Percentiles rank a stretch among this genome's conserved stretches.
phyloP scores from a whole-genome alignment of 768 basidiomycete genomes.

The Lactifluus volemus region DNA sequence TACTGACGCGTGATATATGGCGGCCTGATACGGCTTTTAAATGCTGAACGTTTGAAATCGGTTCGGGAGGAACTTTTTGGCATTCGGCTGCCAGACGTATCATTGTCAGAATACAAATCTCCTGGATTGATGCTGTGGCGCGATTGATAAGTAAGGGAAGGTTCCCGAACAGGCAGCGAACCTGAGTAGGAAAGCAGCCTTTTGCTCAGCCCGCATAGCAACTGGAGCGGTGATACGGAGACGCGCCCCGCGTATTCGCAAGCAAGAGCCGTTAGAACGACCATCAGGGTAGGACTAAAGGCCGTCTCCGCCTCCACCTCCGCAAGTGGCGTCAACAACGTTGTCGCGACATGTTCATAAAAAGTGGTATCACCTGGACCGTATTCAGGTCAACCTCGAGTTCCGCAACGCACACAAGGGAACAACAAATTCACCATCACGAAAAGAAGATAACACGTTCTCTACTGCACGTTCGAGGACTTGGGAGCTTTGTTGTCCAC shows the following conservation, averaged over 20 bases:
- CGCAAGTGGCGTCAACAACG: constrained; percentile 11
- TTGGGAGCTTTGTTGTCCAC: constrained; percentile 25
- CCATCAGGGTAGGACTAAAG: constrained; percentile 49
- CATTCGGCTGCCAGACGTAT: constrained; percentile 54
- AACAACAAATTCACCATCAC: constrained; percentile 34
- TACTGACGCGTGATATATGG: constrained; percentile 48
- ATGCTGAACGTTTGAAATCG: constrained; percentile 34
- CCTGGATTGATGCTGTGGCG: constrained; percentile 55
- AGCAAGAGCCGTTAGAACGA: constrained; percentile 61
- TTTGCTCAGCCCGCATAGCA: constrained; percentile 39
- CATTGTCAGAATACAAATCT: constrained; percentile 65
- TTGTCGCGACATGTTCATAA: constrained; percentile 31
- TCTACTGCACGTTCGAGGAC: constrained; percentile 55
- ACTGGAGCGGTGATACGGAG: constrained; percentile 39
- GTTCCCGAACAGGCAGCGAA: constrained; percentile 25
- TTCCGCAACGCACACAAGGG: background rate
- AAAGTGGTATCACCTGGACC: background rate
- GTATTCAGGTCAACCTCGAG: background rate
- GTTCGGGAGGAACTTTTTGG: constrained; percentile 41
- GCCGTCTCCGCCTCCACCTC: constrained; percentile 19
- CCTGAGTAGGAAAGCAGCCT: constrained; percentile 36
- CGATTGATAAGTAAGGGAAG: constrained; percentile 1
- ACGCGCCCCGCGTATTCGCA: constrained; percentile 49
- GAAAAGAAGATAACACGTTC: constrained; percentile 41
- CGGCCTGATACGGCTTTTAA: constrained; percentile 38